A percentile compares a stretch with the other conserved stretches of the same genome.
phyloP scores from a whole-genome alignment of 2,329 filamentous ascomycete species.

The Colletotrichum sp. region DNA sequence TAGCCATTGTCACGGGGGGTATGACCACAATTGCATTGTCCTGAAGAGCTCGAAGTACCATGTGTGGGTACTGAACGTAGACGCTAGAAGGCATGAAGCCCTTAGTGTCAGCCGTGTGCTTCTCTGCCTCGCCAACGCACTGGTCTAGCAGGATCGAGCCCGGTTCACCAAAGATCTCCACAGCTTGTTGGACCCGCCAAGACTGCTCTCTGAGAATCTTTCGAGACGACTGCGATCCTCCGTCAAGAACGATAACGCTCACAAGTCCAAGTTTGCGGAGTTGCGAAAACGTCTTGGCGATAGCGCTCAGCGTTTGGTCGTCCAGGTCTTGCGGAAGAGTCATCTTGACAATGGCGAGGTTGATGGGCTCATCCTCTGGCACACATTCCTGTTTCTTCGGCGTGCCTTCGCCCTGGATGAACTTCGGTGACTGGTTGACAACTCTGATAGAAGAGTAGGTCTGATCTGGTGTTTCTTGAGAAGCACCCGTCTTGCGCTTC shows the following conservation, averaged over 20 bases:
- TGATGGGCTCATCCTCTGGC: constrained; percentile 37
- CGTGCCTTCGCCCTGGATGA: constrained; percentile 41
- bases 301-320: constrained; percentile 71
- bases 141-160: constrained; percentile 67
- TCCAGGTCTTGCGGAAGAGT: constrained; percentile 74
- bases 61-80: constrained; percentile 15
- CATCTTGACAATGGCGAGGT: constrained; percentile 88
- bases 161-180: constrained; percentile 71
- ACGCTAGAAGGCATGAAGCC: constrained; percentile 20
- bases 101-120: background rate
- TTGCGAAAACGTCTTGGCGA: constrained; percentile 84
- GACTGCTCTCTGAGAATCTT: constrained; percentile 65
- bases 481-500: background rate
- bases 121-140: background rate
- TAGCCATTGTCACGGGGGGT: constrained; percentile 45
- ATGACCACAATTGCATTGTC: constrained; percentile 42
- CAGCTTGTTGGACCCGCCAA: constrained; percentile 74
- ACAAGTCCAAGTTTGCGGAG: constrained; percentile 81
- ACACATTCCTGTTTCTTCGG: background rate
- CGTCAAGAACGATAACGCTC: constrained; percentile 85
- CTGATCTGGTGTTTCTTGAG: background rate
- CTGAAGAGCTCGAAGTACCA: constrained; percentile 35
- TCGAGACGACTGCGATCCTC: constrained; percentile 47
- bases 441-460: constrained; percentile 29
- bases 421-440: constrained; percentile 36